A percentile compares a stretch with the other conserved stretches of the same genome.
Evolutionary conservation across 352 stramenopile species (phyloP).

Genomic region (Pseudoperonospora humuli): DNA sequence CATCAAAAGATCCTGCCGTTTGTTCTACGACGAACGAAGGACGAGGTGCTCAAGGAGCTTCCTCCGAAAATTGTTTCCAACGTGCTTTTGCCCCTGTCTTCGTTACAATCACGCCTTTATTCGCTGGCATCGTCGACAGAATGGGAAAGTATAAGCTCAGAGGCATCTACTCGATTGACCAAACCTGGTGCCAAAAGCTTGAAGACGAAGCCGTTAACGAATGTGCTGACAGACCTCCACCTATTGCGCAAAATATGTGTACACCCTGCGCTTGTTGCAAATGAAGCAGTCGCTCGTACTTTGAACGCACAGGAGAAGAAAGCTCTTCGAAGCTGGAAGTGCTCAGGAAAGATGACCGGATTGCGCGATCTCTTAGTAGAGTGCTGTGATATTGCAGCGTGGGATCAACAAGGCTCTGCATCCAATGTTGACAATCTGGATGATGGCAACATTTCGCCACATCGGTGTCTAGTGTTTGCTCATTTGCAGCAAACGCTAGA

Average conservation of each 20-base stretch:
- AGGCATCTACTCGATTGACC: not conserved
- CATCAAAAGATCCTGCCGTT: constrained; percentile 97
- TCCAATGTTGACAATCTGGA: constrained; percentile 7
- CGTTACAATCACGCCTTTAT: constrained; percentile 86
- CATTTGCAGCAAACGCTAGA: constrained; percentile 92
- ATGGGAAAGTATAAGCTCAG: constrained; percentile 2
- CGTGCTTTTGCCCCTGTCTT: constrained; percentile 84
- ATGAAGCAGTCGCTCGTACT: constrained; percentile 13
- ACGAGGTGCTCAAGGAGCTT: constrained; percentile 92
- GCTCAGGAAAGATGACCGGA: constrained; percentile 88
- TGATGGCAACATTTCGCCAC: constrained; percentile 26
- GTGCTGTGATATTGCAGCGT: constrained; percentile 37
- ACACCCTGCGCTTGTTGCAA: constrained; percentile 85
- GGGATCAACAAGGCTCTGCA: constrained; percentile 11
- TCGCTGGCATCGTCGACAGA: constrained; percentile 22
- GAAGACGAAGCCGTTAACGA: constrained; percentile 14
- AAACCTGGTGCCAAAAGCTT: not conserved
- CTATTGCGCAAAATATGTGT: constrained; percentile 92
- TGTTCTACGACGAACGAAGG: constrained; percentile 94
- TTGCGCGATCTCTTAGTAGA: constrained; percentile 73
- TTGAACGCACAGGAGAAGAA: constrained; percentile 26
- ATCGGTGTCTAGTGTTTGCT: constrained; percentile 95
- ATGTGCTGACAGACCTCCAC: constrained; percentile 57
- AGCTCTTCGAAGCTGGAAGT: constrained; percentile 42
- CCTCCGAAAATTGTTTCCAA: constrained; percentile 97